Conservation (phyloP, 2,329 filamentous ascomycete species). For the Fusarium siculi region DNA sequence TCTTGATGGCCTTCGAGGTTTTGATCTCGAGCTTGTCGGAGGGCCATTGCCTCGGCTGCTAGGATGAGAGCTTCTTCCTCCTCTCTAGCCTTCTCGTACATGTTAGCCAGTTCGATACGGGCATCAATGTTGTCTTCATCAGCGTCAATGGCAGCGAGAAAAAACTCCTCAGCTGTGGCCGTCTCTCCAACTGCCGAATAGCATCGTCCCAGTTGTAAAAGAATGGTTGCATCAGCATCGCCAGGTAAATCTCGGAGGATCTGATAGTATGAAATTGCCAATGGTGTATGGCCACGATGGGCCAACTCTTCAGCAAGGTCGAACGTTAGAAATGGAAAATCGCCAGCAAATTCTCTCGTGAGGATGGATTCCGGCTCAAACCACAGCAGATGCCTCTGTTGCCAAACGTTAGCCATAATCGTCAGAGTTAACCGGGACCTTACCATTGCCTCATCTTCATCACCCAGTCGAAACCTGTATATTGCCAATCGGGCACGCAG, state of each 20-base stretch:
- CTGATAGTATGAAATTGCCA: constrained; percentile 67
- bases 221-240: constrained; percentile 61
- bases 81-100: constrained; percentile 81
- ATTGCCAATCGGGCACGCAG: constrained; percentile 85
- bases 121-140: constrained; percentile 80
- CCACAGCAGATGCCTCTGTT: constrained; percentile 73
- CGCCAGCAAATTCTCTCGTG: constrained; percentile 61
- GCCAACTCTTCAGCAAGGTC: constrained; percentile 66
- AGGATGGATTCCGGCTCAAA: constrained; percentile 71
- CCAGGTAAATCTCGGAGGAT: constrained; percentile 61
- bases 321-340: constrained; percentile 83
- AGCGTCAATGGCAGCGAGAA: constrained; percentile 77
- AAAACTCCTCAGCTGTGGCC: constrained; percentile 79
- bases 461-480: constrained; percentile 78
- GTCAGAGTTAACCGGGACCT: constrained; percentile 44
- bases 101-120: constrained; percentile 80
- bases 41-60: constrained; percentile 77
- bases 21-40: constrained; percentile 62
- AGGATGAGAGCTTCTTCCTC: constrained; percentile 81
- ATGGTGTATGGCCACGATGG: constrained; percentile 40
- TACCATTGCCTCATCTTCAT: constrained; percentile 79
- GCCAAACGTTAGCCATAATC: constrained; percentile 16
- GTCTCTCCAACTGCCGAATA: constrained; percentile 72
- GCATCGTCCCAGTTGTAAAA: constrained; percentile 72
- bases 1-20: constrained; percentile 8